Evolutionary conservation across 1,284 basidiomycete genomes (phyloP), one percentile per base, ranked within the genome.

Genomic region (Cryptococcus floricola): DNA sequence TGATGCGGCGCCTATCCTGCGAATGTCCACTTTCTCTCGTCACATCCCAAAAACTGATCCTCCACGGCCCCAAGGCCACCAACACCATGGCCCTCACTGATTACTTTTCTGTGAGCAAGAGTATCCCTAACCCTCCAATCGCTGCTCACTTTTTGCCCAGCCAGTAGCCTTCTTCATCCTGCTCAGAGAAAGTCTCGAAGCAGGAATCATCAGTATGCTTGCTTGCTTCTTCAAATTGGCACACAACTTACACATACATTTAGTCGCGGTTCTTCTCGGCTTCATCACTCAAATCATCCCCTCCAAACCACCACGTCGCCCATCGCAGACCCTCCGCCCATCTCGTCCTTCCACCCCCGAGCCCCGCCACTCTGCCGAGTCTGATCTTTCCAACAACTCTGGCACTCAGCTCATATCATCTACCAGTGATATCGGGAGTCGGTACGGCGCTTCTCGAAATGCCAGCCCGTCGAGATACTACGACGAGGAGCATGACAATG

Each of bases 111-210:
- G 56, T 57, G 42, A 23, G 59, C 57, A 5, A 34, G 10, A 34
- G 31, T 31, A 28, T 13, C 13, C 13, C 16, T 8, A 13, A 4
- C 16, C 28, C 8, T 16, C 14, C 14, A 34, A 14, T 16, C 19
- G 31, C 10, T 16, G 10, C 44, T 27, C 3, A 56, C 45, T 38
- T 23, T 23, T 34, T 31, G 13, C 18, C 9, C 49, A 73, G 70
- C 66, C 66, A 12, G 70, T 69, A 18, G 69, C 70, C 28, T 91
- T 89, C 79, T 89, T 93, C 81, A 90, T 92, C 74, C 84, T 90
- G 69, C 89, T 93, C 66, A 84, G 91, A 62, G 91, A 95, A 81
- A 87, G 88, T 2, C 82, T 95, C 62, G 91, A 95, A 79, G 88
- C 89, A 8, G 85, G 85, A 51, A 87, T 94, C 78, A 90, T 94